Evolutionary conservation across 148 eudicot species (phyloP).

Genomic region (Polygonum aviculare): DNA sequence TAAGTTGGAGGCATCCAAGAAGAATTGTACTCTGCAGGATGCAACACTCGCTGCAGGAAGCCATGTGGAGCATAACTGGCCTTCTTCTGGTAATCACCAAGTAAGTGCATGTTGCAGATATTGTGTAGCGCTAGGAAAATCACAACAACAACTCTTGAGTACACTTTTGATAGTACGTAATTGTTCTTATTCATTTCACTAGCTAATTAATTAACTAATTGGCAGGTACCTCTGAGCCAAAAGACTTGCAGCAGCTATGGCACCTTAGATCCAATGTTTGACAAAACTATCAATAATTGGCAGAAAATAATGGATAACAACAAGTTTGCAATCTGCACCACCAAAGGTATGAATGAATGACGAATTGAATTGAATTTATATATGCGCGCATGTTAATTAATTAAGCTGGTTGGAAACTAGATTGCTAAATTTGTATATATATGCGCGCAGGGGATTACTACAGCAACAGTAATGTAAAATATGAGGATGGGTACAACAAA

Average conservation of each 20-base stretch:
- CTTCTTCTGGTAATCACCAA: neutral
- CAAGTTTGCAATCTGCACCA: conserved; percentile 9
- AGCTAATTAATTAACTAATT: neutral
- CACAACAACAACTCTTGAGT: neutral
- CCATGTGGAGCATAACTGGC: conserved; percentile 7
- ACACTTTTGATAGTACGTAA: no score
- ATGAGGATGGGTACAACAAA: conserved; percentile 27
- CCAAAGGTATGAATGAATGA: conserved; percentile 26
- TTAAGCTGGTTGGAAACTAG: no score
- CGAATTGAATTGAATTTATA: no score
- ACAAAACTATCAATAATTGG: conserved; percentile 21
- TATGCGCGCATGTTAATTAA: neutral
- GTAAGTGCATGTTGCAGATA: neutral
- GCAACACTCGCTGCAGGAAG: conserved; percentile 16
- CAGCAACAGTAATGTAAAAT: conserved; percentile 5
- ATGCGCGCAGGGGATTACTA: conserved; percentile 20
- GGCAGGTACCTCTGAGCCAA: conserved; percentile 20
- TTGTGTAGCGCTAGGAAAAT: neutral
- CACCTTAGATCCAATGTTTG: conserved; percentile 16
- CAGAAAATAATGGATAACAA: conserved; percentile 16
- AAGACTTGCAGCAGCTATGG: conserved; percentile 15
- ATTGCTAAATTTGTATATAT: neutral
- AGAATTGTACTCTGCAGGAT: conserved; percentile 4
- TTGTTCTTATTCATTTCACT: neutral
- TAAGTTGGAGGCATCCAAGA: conserved; percentile 11